Percentiles rank a stretch among this genome's conserved stretches.
Evolutionary conservation across 768 basidiomycete species (phyloP).

Genomic region (Phylloporus sp.): DNA sequence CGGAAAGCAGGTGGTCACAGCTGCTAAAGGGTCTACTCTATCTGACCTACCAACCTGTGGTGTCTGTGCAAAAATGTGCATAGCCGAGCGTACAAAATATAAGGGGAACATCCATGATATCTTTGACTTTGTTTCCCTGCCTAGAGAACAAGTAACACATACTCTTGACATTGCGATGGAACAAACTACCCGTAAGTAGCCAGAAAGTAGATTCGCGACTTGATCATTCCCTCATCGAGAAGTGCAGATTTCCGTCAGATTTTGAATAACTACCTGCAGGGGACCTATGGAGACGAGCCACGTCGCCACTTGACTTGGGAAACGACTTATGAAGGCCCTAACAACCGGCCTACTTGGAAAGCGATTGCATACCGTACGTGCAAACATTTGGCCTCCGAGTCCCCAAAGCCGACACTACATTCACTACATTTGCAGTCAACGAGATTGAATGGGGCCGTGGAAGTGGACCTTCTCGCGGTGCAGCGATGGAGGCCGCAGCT

Average conservation of each 20-base stretch:
- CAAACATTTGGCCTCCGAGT: not conserved
- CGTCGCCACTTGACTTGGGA: conserved; percentile 17
- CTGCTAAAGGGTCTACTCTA: conserved; percentile 1
- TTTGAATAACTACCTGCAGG: conserved; percentile 23
- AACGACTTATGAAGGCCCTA: conserved; percentile 10
- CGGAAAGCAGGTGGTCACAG: not conserved
- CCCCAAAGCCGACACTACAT: not conserved
- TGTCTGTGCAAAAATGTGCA: conserved; percentile 9
- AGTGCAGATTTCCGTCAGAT: conserved; percentile 19
- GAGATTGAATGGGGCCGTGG: conserved; percentile 22
- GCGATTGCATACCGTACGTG: conserved; percentile 21
- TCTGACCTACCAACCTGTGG: conserved; percentile 23
- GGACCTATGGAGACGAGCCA: conserved; percentile 11
- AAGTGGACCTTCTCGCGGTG: conserved; percentile 10
- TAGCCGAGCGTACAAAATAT: conserved; percentile 13
- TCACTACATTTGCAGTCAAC: conserved; percentile 11
- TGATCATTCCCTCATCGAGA: not conserved
- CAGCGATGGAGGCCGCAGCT: conserved; percentile 24
- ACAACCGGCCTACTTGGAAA: conserved; percentile 22
- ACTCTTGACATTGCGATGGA: conserved; percentile 1
- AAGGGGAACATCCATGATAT: conserved; percentile 9
- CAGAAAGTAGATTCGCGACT: not conserved
- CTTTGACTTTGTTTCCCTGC: not conserved
- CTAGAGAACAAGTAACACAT: not conserved
- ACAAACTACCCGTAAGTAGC: conserved; percentile 11